Conservation (phyloP, 306 rosid species). For the peach (Prunus persica) region Prunus_persica_NCBIv2 NC_034010.1:24331001-24331500, state of each 20-base stretch:
- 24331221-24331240: background rate
- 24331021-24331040: slow-evolving; percentile 70
- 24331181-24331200: slow-evolving; percentile 18
- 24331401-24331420: no score
- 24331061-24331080: slow-evolving; percentile 75
- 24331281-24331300: background rate
- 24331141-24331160: slow-evolving; percentile 97
- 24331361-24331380: no score
- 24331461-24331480: no score
- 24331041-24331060: slow-evolving; percentile 77
- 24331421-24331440: no score
- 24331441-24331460: no score
- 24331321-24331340: background rate
- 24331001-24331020: slow-evolving; percentile 88
- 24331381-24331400: no score
- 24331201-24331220: slow-evolving; percentile 5
- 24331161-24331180: slow-evolving; percentile 64
- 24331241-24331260: background rate
- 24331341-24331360: background rate
- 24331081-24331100: slow-evolving; percentile 97
- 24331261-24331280: slow-evolving; percentile 4
- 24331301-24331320: background rate
- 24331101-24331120: slow-evolving; percentile 97
- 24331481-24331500: background rate
- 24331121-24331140: slow-evolving; percentile 96